Base-by-base conservation (phyloP, 2,329 filamentous ascomycete species). In the Diplodia mutila region DNA sequence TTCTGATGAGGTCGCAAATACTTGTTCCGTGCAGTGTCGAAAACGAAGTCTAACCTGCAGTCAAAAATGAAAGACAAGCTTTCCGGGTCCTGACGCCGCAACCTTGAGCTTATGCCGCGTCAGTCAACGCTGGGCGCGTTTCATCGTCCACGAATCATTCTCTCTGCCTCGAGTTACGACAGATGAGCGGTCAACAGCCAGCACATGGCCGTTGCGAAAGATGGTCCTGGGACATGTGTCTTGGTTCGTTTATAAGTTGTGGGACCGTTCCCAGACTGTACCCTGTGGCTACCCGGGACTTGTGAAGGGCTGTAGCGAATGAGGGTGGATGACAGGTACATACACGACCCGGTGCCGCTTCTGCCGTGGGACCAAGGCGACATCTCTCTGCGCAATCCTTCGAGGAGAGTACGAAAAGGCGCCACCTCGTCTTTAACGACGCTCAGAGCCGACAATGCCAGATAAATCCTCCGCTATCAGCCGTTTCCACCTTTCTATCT, bases 401-500 rank as follows among this genome's bases (percentile, higher is more conserved):
- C n/a, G n/a, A n/a, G n/a, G n/a, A n/a, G 39, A 42, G 16, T 42
- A 42, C 39, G 39, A 6, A 42, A 42, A 42, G 39, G 39, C 39
- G 18, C n/a, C n/a, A n/a, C n/a, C n/a, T n/a, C n/a, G n/a, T n/a
- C n/a, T n/a, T n/a, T n/a, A n/a, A n/a, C n/a, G n/a, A n/a, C n/a
- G n/a, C n/a, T n/a, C n/a, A n/a, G n/a, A 8, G 39, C 16, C 16
- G 16, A 18, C 2, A 16, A 18, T 1, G 39, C 18, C 39, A 8
- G 18, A 42, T 9, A 32, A 32, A 32, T n/a, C 39, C 39, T 18
- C 39, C 39, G 39, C 5, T 42, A 42, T 42, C 39, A n/a, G n/a
- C n/a, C n/a, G n/a, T n/a, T n/a, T n/a, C n/a, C n/a, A 42, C 51
- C 16, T 23, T 59, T 42, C 34, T 59, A 46, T 59, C 34, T 59